A percentile compares a stretch with the other conserved stretches of the same genome.
Conservation (phyloP, 176 grass and related monocot species). For the Cocos nucifera region DNA sequence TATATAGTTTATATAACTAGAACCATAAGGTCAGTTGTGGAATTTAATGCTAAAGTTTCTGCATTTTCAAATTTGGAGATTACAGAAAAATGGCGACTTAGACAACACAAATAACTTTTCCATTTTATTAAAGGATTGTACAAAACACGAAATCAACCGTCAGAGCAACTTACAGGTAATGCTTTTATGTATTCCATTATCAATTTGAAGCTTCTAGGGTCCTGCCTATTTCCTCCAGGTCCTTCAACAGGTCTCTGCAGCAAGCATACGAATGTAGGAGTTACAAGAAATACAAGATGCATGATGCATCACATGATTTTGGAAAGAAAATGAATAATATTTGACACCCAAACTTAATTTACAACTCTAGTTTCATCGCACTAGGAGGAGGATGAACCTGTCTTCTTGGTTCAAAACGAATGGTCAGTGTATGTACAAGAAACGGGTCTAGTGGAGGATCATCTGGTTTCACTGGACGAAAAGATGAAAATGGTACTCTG, state of each 20-base stretch:
- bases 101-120: no score
- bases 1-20: no score
- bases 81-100: no score
- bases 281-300: not conserved
- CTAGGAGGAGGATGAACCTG: constrained; percentile 48
- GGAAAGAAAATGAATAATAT: not conserved
- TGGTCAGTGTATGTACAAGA: constrained; percentile 98
- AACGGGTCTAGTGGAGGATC: constrained; percentile 94
- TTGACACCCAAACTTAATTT: no score
- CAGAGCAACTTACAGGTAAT: constrained; percentile 65
- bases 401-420: constrained; percentile 92
- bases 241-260: constrained; percentile 70
- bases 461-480: constrained; percentile 80
- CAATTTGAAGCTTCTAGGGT: constrained; percentile 84
- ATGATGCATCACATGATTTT: not conserved
- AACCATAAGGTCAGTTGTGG: no score
- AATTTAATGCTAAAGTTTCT: no score
- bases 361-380: not conserved
- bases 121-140: no score
- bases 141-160: not conserved
- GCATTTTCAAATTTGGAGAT: no score
- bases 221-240: constrained; percentile 46
- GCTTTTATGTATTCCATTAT: constrained; percentile 94
- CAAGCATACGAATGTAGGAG: not conserved
- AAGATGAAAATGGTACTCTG: constrained; percentile 96